phyloP scores from a whole-genome alignment of 2,329 filamentous ascomycete genomes.

The Sphaerostilbella broomeana region DNA sequence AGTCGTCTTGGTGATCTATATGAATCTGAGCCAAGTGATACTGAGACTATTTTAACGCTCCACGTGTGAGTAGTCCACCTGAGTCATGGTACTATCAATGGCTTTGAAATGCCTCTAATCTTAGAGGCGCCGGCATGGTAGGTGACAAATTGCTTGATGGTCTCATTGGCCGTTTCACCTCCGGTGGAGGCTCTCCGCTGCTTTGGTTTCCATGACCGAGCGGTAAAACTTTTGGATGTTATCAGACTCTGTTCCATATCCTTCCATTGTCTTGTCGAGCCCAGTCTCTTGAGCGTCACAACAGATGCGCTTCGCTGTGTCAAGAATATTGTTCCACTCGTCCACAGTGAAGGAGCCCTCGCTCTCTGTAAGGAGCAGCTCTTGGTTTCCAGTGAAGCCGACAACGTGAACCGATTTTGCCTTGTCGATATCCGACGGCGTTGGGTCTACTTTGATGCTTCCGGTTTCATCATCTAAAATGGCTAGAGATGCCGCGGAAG shows the following conservation, averaged over 20 bases:
- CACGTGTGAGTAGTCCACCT: no score
- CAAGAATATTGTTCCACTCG: constrained; percentile 67
- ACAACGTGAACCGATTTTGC: constrained; percentile 75
- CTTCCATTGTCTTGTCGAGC: constrained; percentile 39
- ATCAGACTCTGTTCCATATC: constrained; percentile 35
- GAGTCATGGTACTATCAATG: no score
- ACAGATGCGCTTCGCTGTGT: constrained; percentile 60
- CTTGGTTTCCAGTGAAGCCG: constrained; percentile 67
- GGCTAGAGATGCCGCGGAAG: constrained; percentile 59
- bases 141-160: background rate
- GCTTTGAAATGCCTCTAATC: constrained; percentile 2
- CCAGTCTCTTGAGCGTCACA: constrained; percentile 35
- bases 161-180: constrained; percentile 33
- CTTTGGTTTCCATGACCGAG: constrained; percentile 51
- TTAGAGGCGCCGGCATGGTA: background rate
- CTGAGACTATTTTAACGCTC: no score
- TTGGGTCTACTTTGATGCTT: constrained; percentile 53
- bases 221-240: constrained; percentile 56
- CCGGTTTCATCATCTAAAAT: constrained; percentile 39
- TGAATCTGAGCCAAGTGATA: no score
- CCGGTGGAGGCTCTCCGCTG: constrained; percentile 50
- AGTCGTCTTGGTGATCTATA: no score
- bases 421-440: constrained; percentile 51
- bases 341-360: constrained; percentile 69
- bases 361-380: constrained; percentile 73